Base-by-base conservation (phyloP, 2,329 filamentous ascomycete species). In the Penicillium brevicompactum region DNA sequence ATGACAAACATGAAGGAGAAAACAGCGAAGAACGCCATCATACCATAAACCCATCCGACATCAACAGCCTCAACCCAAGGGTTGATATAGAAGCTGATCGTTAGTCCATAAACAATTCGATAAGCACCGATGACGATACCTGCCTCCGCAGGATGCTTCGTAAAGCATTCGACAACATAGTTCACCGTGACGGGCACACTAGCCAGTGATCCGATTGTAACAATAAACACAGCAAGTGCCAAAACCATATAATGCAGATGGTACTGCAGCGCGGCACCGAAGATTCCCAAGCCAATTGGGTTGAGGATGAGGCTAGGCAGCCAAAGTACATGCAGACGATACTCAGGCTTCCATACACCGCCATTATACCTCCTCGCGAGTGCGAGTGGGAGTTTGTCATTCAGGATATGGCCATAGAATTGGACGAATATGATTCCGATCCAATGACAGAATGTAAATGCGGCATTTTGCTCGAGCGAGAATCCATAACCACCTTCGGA, bases 401-500 rank as follows among this genome's bases (percentile, higher is more conserved):
- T 74, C n/a, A 76, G 60, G 27, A 70, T 64, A 51, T 72, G 69
- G 3, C 72, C 74, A 52, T 72, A 74, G 13, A 73, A 51, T 5
- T 74, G 65, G 1, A 73, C 73, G 24, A 71, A 47, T 14, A 74
- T 57, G 22, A 77, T 67, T 6, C 75, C 76, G 14, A 74, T 63
- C 77, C 76, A 80, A 55, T 73, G 68, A 16, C 68, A 65, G 53
- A 79, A 77, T 2, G 69, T 71, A 50, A 72, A 75, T 8, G 67
- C 69, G 1, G 76, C 75, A 30, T 74, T 77, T 51, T 77, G 70
- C 14, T 71, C 62, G 0, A 75, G 65, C 0, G 70, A 70, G 57
- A 79, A 79, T 13, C 75, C 76, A 60, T 79, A 80, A 1, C 77
- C 77, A 22, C 74, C 74, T 4, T 57, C 61, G 5, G 62, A 60